Conservation (phyloP, 2,329 filamentous ascomycete species). For the Coniella vitis region DNA sequence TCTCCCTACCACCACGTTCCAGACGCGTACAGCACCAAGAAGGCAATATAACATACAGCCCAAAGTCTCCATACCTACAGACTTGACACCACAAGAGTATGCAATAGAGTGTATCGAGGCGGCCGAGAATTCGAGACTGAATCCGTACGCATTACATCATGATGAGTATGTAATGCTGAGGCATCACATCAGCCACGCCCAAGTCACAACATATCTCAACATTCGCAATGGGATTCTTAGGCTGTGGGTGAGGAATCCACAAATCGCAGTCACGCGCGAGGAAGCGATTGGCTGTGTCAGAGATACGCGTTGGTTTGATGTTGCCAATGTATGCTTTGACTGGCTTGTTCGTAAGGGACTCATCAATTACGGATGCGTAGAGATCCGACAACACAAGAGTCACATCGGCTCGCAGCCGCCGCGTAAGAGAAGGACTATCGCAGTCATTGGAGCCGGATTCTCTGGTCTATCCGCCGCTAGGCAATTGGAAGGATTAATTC, state of each 20-base stretch:
- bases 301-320: constrained; percentile 80
- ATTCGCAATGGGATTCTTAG: constrained; percentile 91
- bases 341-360: constrained; percentile 89
- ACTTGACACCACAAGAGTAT: constrained; percentile 68
- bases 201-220: constrained; percentile 93
- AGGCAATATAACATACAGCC: constrained; percentile 56
- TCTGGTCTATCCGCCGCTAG: constrained; percentile 86
- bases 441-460: constrained; percentile 86
- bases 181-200: constrained; percentile 74
- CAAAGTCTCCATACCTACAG: constrained; percentile 75
- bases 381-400: constrained; percentile 47
- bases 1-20: constrained; percentile 16
- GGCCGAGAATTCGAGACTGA: constrained; percentile 81
- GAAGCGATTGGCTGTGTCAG: constrained; percentile 88
- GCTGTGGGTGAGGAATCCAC: constrained; percentile 81
- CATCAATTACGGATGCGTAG: constrained; percentile 92
- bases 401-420: constrained; percentile 27
- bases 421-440: constrained; percentile 65
- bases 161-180: constrained; percentile 78
- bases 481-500: constrained; percentile 80
- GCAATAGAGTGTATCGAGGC: constrained; percentile 87
- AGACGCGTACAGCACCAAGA: constrained; percentile 25
- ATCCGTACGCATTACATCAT: constrained; percentile 79
- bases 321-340: constrained; percentile 82
- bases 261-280: constrained; percentile 71